Evolutionary conservation across 108 stramenopile species (phyloP).

Genomic region (Cyclotella distinguenda): DNA sequence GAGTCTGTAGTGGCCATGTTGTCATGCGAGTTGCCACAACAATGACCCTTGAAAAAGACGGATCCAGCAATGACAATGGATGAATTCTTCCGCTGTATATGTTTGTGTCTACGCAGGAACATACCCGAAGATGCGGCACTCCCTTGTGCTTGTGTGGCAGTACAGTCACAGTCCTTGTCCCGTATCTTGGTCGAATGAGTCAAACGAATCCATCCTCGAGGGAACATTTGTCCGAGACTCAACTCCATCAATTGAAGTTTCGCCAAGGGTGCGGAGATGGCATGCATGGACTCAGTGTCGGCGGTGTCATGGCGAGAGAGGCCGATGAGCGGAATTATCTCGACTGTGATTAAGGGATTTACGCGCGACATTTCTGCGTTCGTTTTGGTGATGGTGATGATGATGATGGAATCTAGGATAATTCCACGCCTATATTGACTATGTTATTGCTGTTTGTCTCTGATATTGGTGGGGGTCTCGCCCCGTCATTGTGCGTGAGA

Average conservation of each 20-base stretch:
- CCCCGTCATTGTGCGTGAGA: no score
- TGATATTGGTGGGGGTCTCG: no score
- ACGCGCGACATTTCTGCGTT: no score
- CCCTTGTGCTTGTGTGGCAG: slow-evolving; percentile 18
- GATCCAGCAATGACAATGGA: slow-evolving; percentile 23
- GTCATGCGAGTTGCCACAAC: neutral
- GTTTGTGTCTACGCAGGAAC: no score
- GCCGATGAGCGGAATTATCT: slow-evolving; percentile 29
- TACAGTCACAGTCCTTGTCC: neutral
- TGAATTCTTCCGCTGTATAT: no score
- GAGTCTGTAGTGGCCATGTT: neutral
- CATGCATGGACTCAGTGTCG: neutral
- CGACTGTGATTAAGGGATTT: slow-evolving; percentile 34
- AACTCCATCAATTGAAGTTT: slow-evolving; percentile 40
- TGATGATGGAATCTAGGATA: no score
- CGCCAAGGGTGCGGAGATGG: slow-evolving; percentile 37
- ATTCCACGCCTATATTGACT: no score
- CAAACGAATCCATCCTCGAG: slow-evolving; percentile 23
- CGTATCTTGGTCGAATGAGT: slow-evolving; percentile 2
- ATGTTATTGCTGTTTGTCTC: no score
- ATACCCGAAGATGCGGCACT: no score
- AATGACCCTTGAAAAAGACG: slow-evolving; percentile 2
- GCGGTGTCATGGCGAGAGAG: neutral
- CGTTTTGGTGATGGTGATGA: no score
- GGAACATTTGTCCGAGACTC: slow-evolving; percentile 27